These are phyloP conservation scores for Septoria linicola DNA, from an alignment of 2,329 filamentous ascomycete species.

Conservation along the genomic window DNA sequence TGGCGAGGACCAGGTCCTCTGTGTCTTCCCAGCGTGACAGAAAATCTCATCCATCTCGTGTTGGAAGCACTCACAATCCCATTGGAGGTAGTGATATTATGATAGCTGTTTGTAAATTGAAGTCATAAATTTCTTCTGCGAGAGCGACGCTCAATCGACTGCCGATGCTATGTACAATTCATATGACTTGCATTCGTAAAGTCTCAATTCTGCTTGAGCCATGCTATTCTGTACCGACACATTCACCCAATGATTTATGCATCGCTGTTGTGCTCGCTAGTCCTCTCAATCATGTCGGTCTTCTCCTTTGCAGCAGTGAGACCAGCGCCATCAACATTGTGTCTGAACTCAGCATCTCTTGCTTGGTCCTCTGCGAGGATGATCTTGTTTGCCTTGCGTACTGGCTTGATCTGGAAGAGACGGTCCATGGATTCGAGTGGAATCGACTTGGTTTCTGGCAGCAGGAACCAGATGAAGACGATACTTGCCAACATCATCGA, in stretches of 20 bases:
- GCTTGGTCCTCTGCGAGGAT: constrained; percentile 42
- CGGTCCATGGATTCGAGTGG: constrained; percentile 50
- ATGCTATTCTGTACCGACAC: not conserved
- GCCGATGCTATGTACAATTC: constrained; percentile 3
- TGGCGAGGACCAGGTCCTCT: too few species aligned
- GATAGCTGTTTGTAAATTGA: too few species aligned
- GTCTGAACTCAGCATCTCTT: constrained; percentile 44
- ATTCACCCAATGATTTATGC: not conserved
- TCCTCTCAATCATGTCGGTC: constrained; percentile 34
- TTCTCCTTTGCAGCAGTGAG: constrained; percentile 41
- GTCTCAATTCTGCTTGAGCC: too few species aligned
- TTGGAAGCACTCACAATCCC: too few species aligned
- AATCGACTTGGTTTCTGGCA: constrained; percentile 45
- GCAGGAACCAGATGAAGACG: constrained; percentile 48
- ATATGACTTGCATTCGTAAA: not conserved
- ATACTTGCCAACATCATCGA: constrained; percentile 47
- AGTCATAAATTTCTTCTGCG: constrained; percentile 9
- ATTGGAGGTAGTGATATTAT: too few species aligned
- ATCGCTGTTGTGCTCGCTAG: constrained; percentile 25
- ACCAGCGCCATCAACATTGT: constrained; percentile 41
- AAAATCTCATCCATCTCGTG: too few species aligned
- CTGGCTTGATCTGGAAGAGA: constrained; percentile 47
- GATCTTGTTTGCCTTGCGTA: constrained; percentile 42
- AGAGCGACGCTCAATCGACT: constrained; percentile 23
- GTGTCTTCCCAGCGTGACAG: too few species aligned